Evolutionary conservation across 345 rosid genomes (phyloP), one percentile per base, ranked within the genome.

Genomic region (Linum lewisii): DNA sequence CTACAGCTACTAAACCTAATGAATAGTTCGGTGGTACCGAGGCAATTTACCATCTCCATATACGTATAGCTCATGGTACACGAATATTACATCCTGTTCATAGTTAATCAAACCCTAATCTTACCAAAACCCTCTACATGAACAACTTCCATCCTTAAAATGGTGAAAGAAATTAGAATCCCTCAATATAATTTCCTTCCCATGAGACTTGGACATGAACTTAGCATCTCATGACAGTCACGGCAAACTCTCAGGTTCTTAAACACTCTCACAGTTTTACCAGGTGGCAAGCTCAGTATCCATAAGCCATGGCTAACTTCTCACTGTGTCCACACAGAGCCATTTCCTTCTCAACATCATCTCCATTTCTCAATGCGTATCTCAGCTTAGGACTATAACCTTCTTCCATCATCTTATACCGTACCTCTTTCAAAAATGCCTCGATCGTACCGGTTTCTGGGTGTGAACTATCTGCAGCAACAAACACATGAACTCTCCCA

Each of bases 61-160:
- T n/a, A n/a, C n/a, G n/a, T n/a, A n/a, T n/a, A n/a, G n/a, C n/a
- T n/a, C n/a, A n/a, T n/a, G n/a, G n/a, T n/a, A n/a, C n/a, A n/a
- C n/a, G n/a, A n/a, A n/a, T n/a, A n/a, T n/a, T n/a, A n/a, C n/a
- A n/a, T n/a, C n/a, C n/a, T n/a, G n/a, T n/a, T n/a, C n/a, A n/a
- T n/a, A n/a, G n/a, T n/a, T n/a, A 26, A 26, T 51, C 21, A 51
- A 51, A 7, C 20, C 19, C 20, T 19, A 3, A 8, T 51, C 57
- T 65, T 63, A 75, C 68, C 76, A 75, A 71, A 71, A 75, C 58
- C 74, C 79, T 55, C 75, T 67, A 58, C 76, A 75, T 16, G 76
- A 68, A 58, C 79, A 75, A 23, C 2, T 54, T 4, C 76, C 73
- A 65, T 68, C 65, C 62, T 68, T 63, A 21, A 68, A 75, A 64